Percentiles rank a stretch among this genome's conserved stretches.
phyloP scores from a whole-genome alignment of 768 basidiomycete species.

The Tulasnella sp. region DNA sequence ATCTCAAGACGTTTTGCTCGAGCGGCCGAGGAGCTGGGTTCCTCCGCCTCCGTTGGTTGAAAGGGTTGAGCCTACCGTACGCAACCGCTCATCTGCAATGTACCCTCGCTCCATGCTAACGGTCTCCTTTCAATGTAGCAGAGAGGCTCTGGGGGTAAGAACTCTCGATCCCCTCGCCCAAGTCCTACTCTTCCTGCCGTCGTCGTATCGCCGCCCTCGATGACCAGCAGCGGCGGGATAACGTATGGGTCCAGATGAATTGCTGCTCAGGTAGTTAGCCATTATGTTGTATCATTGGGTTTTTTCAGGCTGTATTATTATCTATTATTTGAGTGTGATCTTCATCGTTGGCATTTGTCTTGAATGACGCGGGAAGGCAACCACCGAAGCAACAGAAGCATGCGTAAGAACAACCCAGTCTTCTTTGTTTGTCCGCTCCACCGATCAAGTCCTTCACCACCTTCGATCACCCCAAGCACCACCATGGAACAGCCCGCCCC shows the following conservation, averaged over 20 bases:
- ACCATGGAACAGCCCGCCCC: background rate
- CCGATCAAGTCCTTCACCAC: background rate
- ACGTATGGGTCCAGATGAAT: background rate
- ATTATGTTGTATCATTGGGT: background rate
- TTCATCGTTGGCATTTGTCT: background rate
- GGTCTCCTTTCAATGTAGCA: background rate
- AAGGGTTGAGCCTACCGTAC: background rate
- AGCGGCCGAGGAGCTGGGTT: constrained; percentile 1
- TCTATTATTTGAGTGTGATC: background rate
- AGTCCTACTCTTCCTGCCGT: background rate
- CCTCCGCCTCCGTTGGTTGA: background rate
- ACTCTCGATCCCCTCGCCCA: background rate
- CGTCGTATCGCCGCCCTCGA: background rate
- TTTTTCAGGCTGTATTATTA: background rate
- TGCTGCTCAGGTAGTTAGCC: background rate
- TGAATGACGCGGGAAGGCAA: background rate
- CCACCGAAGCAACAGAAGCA: too few species aligned
- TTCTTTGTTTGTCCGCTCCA: background rate
- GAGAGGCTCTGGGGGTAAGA: background rate
- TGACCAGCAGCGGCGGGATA: background rate
- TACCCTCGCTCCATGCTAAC: background rate
- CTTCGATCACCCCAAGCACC: background rate
- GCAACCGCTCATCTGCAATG: background rate
- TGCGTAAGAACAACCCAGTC: background rate
- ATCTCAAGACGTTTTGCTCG: background rate